Conservation (phyloP, 176 grass and related monocot genomes). For the Eremochloa ophiuroides region DNA sequence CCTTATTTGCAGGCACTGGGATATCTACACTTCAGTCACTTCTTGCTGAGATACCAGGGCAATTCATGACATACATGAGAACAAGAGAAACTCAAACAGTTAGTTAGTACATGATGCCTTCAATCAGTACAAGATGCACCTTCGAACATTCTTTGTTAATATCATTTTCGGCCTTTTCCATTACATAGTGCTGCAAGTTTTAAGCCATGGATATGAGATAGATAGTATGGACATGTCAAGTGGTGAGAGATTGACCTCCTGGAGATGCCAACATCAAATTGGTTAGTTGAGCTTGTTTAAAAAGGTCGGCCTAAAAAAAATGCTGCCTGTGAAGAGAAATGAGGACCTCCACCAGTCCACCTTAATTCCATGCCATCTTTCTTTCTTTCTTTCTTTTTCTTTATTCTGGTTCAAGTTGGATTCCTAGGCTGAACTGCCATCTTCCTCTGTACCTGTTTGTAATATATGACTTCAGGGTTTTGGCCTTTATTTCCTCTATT, state of each 20-base stretch:
- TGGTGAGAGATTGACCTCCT: conserved; percentile 1
- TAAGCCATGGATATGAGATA: conserved; percentile 2
- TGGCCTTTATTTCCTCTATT: not conserved
- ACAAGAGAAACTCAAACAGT: conserved; percentile 65
- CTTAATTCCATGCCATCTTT: not conserved
- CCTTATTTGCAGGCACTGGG: conserved; percentile 50
- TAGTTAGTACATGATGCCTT: conserved; percentile 30
- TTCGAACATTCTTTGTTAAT: conserved; percentile 19
- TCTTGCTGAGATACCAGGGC: conserved; percentile 94
- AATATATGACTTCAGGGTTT: conserved; percentile 9
- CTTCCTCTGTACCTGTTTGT: conserved; percentile 3
- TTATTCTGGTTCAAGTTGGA: not conserved
- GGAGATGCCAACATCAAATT: conserved; percentile 7
- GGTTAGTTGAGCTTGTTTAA: not conserved
- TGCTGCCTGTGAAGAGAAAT: not conserved
- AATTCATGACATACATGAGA: conserved; percentile 98
- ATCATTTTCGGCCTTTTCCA: conserved; percentile 4
- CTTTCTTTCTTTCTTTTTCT: not conserved
- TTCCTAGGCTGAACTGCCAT: not conserved
- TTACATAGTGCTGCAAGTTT: conserved; percentile 19
- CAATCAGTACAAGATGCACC: not conserved
- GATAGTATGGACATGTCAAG: not conserved
- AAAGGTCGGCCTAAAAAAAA: not conserved
- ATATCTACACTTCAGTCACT: conserved; percentile 75
- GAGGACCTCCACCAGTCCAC: not conserved